Evolutionary conservation across 257 asterid genomes (phyloP).

Genomic region (Lycium ferocissimum): DNA sequence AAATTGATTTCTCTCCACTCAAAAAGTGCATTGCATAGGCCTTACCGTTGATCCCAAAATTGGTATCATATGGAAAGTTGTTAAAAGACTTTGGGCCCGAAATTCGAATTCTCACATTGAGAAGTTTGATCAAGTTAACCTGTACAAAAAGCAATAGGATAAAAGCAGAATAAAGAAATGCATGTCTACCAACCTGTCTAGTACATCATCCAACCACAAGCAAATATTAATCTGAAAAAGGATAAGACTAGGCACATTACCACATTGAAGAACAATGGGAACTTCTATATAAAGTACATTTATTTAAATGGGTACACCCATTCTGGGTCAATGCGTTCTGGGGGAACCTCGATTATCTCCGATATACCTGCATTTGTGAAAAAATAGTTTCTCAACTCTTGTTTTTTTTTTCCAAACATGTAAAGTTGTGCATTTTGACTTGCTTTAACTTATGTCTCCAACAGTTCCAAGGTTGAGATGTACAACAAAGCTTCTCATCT

Average conservation of each 20-base stretch:
- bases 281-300: neutral
- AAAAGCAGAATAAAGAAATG: no score
- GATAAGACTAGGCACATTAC: neutral
- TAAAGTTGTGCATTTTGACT: neutral
- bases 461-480: neutral
- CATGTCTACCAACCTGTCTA: neutral
- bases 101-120: no score
- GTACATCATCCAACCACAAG: neutral
- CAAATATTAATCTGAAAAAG: neutral
- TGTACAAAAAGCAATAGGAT: no score
- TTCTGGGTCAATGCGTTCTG: neutral
- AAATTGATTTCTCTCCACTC: no score
- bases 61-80: no score
- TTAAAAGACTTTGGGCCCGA: no score
- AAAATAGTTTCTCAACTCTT: neutral
- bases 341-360: neutral
- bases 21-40: no score
- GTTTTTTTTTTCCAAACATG: neutral
- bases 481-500: neutral
- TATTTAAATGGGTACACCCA: no score
- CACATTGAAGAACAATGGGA: neutral
- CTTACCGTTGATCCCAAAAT: no score
- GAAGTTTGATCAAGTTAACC: no score
- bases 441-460: conserved; percentile 4
- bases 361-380: neutral